Evolutionary conservation across 257 asterid species (phyloP), one percentile per base, ranked within the genome.

Genomic region (Plectranthus barbatus): DNA sequence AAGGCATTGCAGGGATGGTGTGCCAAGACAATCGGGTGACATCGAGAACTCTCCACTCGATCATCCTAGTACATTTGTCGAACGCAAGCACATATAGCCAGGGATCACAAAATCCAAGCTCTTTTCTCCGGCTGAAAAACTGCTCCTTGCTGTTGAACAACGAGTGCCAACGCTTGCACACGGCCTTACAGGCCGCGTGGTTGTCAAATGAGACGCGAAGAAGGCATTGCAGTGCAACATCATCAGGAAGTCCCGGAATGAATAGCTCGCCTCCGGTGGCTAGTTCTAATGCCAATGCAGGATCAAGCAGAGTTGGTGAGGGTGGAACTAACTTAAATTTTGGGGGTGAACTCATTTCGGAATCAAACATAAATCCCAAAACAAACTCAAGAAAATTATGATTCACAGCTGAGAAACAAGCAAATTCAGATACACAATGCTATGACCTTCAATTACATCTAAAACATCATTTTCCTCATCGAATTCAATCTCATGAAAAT

Each of bases 201-300:
- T 72, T 54, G 31, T 76, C 71, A 3, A 92, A 81, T 0, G 98
- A 86, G 6, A 86, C 77, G 33, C 97, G 82, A 49, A 92, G 91
- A 67, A 92, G 93, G 74, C 97, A 89, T 51, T 71, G 84, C 11
- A 84, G 81, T 1, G 96, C 87, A 13, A 85, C 81, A 66, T 92
- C 95, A 78, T 92, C 98, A 0, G 95, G 96, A 42, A 92, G 86
- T 23, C 98, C 95, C 0, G 96, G 95, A 49, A 92, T 85, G 11
- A 89, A 76, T 6, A 83, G 80, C 76, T 84, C 91, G 14, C 90
- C 86, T n/a, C 49, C 62, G 29, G 40, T 24, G 37, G 79, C 78
- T 21, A 77, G 63, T 39, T 85, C 81, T 8, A 73, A 18, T 3
- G 80, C 66, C 4, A 23, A 23, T 23, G 29, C 29, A 23, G 29